phyloP scores from a whole-genome alignment of 192 early-diverging fungal genomes.

The Gaertneriomyces sp. region DNA sequence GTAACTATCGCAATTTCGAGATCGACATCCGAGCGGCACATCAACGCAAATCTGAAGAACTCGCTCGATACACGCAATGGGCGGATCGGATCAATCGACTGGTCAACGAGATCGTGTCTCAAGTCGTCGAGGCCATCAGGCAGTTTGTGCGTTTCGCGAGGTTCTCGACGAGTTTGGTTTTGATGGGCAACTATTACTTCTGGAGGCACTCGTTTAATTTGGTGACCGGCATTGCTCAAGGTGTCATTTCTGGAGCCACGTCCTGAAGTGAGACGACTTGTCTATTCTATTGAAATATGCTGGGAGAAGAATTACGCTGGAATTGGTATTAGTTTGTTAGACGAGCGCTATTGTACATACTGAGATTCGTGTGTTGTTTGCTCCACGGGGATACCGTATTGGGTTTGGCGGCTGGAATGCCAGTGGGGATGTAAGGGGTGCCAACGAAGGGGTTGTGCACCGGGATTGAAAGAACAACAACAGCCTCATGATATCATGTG shows the following conservation, averaged over 20 bases:
- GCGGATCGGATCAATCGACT: conserved; percentile 42
- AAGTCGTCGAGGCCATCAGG: conserved; percentile 45
- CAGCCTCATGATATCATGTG: too few relatives aligned
- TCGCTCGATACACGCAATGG: conserved; percentile 43
- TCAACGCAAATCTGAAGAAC: conserved; percentile 35
- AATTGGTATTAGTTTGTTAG: too few relatives aligned
- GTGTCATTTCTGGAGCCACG: conserved; percentile 28
- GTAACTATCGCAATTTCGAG: conserved; percentile 49
- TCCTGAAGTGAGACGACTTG: neutral
- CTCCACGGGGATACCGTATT: too few relatives aligned
- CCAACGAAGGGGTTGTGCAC: too few relatives aligned
- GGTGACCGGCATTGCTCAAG: conserved; percentile 37
- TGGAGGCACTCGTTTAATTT: conserved; percentile 47
- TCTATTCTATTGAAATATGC: too few relatives aligned
- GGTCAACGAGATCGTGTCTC: conserved; percentile 44
- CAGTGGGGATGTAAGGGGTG: too few relatives aligned
- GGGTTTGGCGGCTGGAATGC: too few relatives aligned
- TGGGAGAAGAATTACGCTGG: too few relatives aligned
- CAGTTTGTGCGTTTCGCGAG: conserved; percentile 49
- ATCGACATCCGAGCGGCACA: conserved; percentile 44
- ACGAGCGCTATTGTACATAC: too few relatives aligned
- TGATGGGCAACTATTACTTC: conserved; percentile 52
- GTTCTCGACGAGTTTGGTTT: conserved; percentile 43
- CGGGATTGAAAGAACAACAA: too few relatives aligned
- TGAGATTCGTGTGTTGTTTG: too few relatives aligned